Evolutionary conservation across 2,329 filamentous ascomycete species (phyloP).

Genomic region (Aspergillus tamarii): DNA sequence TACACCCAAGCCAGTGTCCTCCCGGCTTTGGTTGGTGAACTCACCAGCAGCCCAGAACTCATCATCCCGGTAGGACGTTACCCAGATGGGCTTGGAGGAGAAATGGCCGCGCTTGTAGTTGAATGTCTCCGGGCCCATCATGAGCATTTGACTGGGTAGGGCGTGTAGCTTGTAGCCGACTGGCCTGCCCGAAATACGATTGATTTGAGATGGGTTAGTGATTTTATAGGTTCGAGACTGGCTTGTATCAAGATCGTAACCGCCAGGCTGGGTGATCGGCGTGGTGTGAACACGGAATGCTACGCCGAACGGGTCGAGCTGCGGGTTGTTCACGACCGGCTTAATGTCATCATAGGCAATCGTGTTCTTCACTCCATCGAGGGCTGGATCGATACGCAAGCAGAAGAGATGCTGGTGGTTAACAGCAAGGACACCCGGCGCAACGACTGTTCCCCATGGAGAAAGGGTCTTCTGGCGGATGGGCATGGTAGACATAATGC

Average conservation of each 20-base stretch:
- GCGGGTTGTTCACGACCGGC: background rate
- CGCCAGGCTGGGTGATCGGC: background rate
- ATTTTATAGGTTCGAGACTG: background rate
- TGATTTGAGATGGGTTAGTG: background rate
- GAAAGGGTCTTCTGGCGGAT: constrained; percentile 59
- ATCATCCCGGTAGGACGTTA: constrained; percentile 16
- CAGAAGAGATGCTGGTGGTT: constrained; percentile 74
- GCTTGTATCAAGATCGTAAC: background rate
- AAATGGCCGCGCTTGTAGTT: constrained; percentile 25
- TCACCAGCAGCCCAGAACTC: constrained; percentile 55
- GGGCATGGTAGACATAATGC: background rate
- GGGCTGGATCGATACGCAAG: constrained; percentile 65
- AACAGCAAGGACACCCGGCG: constrained; percentile 66
- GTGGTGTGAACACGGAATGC: background rate
- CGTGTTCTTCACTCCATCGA: constrained; percentile 60
- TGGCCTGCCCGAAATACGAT: constrained; percentile 47
- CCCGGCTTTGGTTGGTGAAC: constrained; percentile 51
- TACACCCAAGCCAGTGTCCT: constrained; percentile 36
- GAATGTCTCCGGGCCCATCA: constrained; percentile 49
- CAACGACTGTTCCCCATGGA: constrained; percentile 65
- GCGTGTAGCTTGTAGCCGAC: constrained; percentile 50
- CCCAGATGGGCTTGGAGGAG: background rate
- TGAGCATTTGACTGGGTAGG: constrained; percentile 51
- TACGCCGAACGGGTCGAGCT: background rate
- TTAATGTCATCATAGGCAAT: constrained; percentile 31